Evolutionary conservation across 1,139 yeast species (phyloP), one percentile per base, ranked within the genome.

Genomic region (Candida anutae): DNA sequence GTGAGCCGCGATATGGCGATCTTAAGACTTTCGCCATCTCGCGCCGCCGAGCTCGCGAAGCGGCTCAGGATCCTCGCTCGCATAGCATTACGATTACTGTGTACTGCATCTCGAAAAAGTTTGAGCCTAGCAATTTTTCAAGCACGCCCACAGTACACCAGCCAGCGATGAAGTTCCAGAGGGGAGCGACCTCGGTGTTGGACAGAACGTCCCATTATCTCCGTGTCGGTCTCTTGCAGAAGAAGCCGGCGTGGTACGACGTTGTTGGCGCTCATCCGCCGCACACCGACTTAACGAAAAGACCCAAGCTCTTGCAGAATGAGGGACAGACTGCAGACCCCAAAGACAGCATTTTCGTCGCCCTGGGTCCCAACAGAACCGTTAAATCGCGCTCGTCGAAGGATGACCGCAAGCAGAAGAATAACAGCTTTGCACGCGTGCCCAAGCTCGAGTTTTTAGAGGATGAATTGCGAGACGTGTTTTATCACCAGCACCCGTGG

Each of bases 401-500:
- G 5, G 24, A 24, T 8, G 65, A 62, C 28, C 38, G 46, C 19
- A 36, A 33, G 14, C 53, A 51, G 26, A 45, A 43, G 27, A 62
- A 63, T 42, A 51, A 52, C 29, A 35, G 45, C 28, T 46, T 60
- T 20, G 71, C 72, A 45, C 61, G 67, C 36, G 69, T 85, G 5
- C 78, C 80, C 26, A 73, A 74, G 40, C 64, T 90, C 44, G 58
- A 56, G 34, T 87, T 75, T 47, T 61, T 81, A 29, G 97, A 90
- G 55, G 98, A 90, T 55, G 74, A 77, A 43, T 59, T 90, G 42
- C 74, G 98, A 59, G 66, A 71, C 29, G 63, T 82, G 17, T 90
- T 90, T 48, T 90, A 79, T 55, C 77, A 75, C 35, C 95, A 88
- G 51, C 99, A 90, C 54, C 98, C 99, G 9, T 90, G 98, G 98